Conservation (phyloP, 108 stramenopile genomes). For the Cyclotella atomus region DNA sequence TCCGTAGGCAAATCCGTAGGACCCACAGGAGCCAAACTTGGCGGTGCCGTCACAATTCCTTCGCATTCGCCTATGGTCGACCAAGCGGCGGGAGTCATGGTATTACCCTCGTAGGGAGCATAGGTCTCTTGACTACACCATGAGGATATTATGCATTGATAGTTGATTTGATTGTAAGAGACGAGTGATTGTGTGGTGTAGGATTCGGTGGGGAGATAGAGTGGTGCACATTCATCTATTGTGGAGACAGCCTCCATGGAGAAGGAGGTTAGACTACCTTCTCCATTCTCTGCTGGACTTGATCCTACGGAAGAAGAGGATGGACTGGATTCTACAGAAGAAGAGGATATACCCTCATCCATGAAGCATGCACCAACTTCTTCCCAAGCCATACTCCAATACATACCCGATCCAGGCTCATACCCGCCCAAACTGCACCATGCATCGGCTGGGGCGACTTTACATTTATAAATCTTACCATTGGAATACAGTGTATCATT, state of each 20-base stretch:
- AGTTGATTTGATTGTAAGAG: constrained; percentile 4
- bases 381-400: constrained; percentile 28
- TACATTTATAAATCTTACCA: constrained; percentile 6
- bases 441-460: background rate
- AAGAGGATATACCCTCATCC: background rate
- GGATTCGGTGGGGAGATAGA: background rate
- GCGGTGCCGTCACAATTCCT: background rate
- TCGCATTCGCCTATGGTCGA: background rate
- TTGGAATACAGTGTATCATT: background rate
- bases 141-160: background rate
- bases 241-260: background rate
- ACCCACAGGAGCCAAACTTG: background rate
- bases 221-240: background rate
- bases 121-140: constrained; percentile 9
- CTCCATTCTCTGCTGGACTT: background rate
- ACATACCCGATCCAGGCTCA: constrained; percentile 14
- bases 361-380: background rate
- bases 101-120: background rate
- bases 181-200: background rate
- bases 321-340: background rate
- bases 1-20: background rate
- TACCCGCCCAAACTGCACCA: constrained; percentile 16
- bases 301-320: background rate
- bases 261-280: background rate
- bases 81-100: constrained; percentile 11